Evolutionary conservation across 257 asterid genomes (phyloP).

Genomic region (Rhazya stricta): DNA sequence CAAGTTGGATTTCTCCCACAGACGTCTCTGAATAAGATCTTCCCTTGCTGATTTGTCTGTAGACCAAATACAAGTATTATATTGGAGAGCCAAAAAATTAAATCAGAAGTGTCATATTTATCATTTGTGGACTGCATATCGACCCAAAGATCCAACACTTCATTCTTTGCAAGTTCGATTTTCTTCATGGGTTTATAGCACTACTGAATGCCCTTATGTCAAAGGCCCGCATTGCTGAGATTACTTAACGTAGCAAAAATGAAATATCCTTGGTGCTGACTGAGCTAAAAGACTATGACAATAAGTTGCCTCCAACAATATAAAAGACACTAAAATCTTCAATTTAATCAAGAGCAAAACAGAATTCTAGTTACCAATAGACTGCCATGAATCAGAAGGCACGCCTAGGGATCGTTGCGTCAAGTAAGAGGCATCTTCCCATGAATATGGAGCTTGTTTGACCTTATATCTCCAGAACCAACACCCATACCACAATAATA

Average conservation of each 20-base stretch:
- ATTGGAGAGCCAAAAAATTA: background rate
- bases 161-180: background rate
- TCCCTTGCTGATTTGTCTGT: slow-evolving; percentile 68
- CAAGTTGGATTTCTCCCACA: slow-evolving; percentile 81
- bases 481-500: slow-evolving; percentile 63
- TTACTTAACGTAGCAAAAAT: background rate
- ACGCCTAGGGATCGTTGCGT: slow-evolving; percentile 66
- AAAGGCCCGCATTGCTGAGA: background rate
- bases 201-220: background rate
- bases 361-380: slow-evolving; percentile 42
- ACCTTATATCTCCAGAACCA: slow-evolving; percentile 92
- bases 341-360: background rate
- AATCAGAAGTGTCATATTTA: background rate
- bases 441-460: slow-evolving; percentile 63
- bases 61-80: slow-evolving; percentile 18
- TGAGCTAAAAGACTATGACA: background rate
- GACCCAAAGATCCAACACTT: background rate
- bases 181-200: background rate
- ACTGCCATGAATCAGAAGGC: slow-evolving; percentile 65
- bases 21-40: slow-evolving; percentile 68
- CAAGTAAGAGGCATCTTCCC: slow-evolving; percentile 82
- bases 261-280: background rate
- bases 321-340: background rate
- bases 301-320: background rate
- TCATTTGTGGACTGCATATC: background rate